Evolutionary conservation across 2,329 filamentous ascomycete genomes (phyloP).

Genomic region (Epichloe scottii): DNA sequence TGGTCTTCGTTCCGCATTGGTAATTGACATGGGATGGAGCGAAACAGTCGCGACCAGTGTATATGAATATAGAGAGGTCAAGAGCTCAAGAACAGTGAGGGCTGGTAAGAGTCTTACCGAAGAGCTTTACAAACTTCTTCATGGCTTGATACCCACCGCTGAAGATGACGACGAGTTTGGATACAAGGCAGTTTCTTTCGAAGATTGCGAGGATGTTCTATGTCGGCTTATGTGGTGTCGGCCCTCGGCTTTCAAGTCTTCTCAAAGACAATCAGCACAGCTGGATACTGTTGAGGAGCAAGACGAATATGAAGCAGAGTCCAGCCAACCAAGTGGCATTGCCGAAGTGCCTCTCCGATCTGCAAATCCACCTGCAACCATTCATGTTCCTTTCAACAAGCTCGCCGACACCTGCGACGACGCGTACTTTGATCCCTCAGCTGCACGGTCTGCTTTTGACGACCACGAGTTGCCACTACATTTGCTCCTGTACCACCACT

Average conservation of each 20-base stretch:
- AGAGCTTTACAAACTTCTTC: slow-evolving; percentile 53
- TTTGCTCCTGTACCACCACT: slow-evolving; percentile 59
- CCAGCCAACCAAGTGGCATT: slow-evolving; percentile 14
- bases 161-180: slow-evolving; percentile 17
- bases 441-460: slow-evolving; percentile 50
- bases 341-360: slow-evolving; percentile 34
- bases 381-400: slow-evolving; percentile 55
- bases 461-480: slow-evolving; percentile 78
- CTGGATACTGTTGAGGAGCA: slow-evolving; percentile 42
- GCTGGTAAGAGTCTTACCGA: slow-evolving; percentile 61
- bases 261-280: slow-evolving; percentile 26
- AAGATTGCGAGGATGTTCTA: slow-evolving; percentile 70
- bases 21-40: slow-evolving; percentile 86
- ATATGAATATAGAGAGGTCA: slow-evolving; percentile 81
- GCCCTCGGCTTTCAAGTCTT: slow-evolving; percentile 18
- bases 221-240: slow-evolving; percentile 68
- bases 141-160: slow-evolving; percentile 14
- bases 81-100: slow-evolving; percentile 55
- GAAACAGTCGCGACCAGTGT: slow-evolving; percentile 78
- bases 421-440: slow-evolving; percentile 53
- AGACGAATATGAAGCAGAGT: slow-evolving; percentile 34
- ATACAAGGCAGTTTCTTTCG: slow-evolving; percentile 45
- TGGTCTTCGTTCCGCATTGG: slow-evolving; percentile 71
- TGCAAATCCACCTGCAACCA: slow-evolving; percentile 34
- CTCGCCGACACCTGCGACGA: slow-evolving; percentile 65